Evolutionary conservation across 768 basidiomycete genomes (phyloP), one percentile per base, ranked within the genome.

Genomic region (Serendipita vermifera): DNA sequence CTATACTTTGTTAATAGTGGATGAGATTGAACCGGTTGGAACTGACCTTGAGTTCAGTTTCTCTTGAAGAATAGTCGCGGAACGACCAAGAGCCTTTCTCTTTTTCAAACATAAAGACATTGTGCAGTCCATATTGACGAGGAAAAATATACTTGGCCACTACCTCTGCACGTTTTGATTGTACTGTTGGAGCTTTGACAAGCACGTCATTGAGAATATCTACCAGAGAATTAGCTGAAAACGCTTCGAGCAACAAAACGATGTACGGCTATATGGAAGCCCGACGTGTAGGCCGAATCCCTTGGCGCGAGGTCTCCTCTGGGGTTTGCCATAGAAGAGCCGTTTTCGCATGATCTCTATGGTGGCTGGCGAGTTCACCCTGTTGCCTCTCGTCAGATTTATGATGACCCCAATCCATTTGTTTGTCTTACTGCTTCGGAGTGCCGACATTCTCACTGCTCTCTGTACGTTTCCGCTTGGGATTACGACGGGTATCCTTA

Each of bases 61-160:
- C 85, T 60, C 82, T 75, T 61, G 85, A 78, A 15, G 70, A 60
- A 62, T 77, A 82, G 62, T 83, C 74, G 2, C 73, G 72, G 58
- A 75, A 71, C 27, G 68, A 66, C 38, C 69, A 69, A 0, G 63
- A 59, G 39, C 67, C 62, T 9, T 40, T 48, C 36, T 48, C 36
- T 7, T 58, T 59, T 40, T 63, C 56, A 11, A 54, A 35, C 3
- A 58, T 51, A 59, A 91, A 92, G 2, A 82, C 74, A 60, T 72
- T 85, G 3, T 72, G 64, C 1, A 96, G 64, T 0, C 77, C 76
- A 62, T 82, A 89, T 62, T 91, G 86, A 36, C 82, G 74, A 6
- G 91, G 82, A 63, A 98, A 94, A 1, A 98, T 71, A 62, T 90
- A 84, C 69, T 91, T 92, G 46, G 46, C 46, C 32, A 84, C 75